Evolutionary conservation across 495 filamentous ascomycete species (phyloP).

Genomic region (Penicillium longicatenatum): DNA sequence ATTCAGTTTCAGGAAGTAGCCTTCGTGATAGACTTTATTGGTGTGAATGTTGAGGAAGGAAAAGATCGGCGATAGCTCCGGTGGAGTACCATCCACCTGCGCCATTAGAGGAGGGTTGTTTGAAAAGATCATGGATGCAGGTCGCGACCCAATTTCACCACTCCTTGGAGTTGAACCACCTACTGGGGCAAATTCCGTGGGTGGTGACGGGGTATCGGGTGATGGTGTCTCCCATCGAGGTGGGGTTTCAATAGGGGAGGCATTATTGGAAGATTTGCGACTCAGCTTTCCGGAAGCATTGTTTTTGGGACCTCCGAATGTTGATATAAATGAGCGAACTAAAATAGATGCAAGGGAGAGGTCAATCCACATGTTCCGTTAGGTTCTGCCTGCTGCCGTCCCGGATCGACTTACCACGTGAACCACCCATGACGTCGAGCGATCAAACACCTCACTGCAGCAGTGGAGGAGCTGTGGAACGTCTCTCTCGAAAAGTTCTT

Average conservation of each 20-base stretch:
- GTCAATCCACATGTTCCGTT: background rate
- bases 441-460: background rate
- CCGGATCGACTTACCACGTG: slow-evolving; percentile 4
- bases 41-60: slow-evolving; percentile 90
- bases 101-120: slow-evolving; percentile 90
- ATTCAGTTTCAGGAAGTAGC: slow-evolving; percentile 94
- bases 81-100: slow-evolving; percentile 77
- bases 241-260: slow-evolving; percentile 27
- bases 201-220: slow-evolving; percentile 38
- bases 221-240: slow-evolving; percentile 40
- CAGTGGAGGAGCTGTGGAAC: background rate
- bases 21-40: slow-evolving; percentile 97
- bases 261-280: slow-evolving; percentile 33
- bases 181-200: slow-evolving; percentile 32
- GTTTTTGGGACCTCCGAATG: slow-evolving; percentile 47
- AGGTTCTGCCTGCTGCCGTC: background rate
- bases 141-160: slow-evolving; percentile 52
- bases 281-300: slow-evolving; percentile 35
- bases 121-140: slow-evolving; percentile 68
- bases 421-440: slow-evolving; percentile 4
- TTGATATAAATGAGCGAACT: slow-evolving; percentile 67
- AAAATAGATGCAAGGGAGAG: slow-evolving; percentile 9
- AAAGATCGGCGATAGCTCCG: slow-evolving; percentile 93
- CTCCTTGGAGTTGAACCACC: slow-evolving; percentile 22
- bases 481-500: background rate